phyloP scores from a whole-genome alignment of 2,329 filamentous ascomycete species.

The Fusarium poae region DNA sequence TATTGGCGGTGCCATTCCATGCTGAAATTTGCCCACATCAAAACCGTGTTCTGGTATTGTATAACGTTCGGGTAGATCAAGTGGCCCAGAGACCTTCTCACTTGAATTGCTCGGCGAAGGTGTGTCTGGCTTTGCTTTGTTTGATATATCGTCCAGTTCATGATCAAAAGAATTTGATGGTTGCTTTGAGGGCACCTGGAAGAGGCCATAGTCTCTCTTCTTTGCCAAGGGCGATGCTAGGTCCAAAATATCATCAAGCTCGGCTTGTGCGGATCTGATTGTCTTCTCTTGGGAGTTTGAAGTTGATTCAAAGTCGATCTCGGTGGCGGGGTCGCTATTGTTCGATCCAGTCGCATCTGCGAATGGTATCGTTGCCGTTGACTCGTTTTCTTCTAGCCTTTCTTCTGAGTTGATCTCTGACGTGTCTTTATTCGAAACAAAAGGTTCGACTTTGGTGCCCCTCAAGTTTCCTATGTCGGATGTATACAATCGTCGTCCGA shows the following conservation, averaged over 20 bases:
- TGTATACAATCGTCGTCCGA: conserved; percentile 40
- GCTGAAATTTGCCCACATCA: conserved; percentile 8
- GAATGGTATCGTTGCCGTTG: background rate
- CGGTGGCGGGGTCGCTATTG: conserved; percentile 1
- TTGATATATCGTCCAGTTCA: background rate
- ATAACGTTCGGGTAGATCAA: background rate
- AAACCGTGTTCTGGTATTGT: no score
- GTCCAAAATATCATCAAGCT: background rate
- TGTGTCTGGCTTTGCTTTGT: background rate
- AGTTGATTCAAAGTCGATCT: conserved; percentile 1
- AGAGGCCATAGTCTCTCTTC: background rate
- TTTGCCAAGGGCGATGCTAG: background rate
- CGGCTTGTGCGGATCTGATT: background rate
- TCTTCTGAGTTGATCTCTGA: background rate
- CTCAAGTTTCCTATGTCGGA: conserved; percentile 43
- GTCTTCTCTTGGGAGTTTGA: background rate
- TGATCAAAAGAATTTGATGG: background rate
- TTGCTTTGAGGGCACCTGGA: background rate
- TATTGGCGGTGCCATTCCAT: background rate
- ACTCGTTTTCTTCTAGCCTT: background rate
- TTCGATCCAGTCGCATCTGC: conserved; percentile 7
- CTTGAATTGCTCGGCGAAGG: background rate
- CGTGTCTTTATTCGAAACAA: conserved; percentile 27
- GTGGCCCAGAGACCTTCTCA: background rate
- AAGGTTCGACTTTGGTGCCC: conserved; percentile 46